Conservation (phyloP, 83 land plant species). For the Diphasiastrum complanatum region DNA sequence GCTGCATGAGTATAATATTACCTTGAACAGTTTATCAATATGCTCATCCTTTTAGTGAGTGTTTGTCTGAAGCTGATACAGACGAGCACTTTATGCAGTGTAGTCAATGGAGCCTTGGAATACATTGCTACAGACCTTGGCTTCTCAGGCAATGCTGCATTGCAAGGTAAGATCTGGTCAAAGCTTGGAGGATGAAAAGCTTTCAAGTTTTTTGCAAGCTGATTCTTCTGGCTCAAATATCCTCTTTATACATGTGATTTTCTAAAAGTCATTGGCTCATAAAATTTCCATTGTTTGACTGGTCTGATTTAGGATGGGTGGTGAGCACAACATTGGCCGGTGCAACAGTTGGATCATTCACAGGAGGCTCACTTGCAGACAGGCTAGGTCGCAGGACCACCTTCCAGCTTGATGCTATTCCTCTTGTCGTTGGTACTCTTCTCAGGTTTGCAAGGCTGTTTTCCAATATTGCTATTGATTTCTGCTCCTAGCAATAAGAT, state of each 20-base stretch:
- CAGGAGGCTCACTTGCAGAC: constrained; percentile 65
- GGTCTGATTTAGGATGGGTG: constrained; percentile 51
- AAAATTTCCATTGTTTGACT: background rate
- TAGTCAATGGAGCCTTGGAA: constrained; percentile 95
- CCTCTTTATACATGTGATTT: no score
- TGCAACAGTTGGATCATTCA: constrained; percentile 66
- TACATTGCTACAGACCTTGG: constrained; percentile 81
- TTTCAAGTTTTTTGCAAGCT: no score
- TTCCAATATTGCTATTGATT: no score
- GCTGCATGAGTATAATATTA: no score
- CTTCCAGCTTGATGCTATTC: constrained; percentile 57
- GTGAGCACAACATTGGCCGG: constrained; percentile 62
- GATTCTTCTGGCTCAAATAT: no score
- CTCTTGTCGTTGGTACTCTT: constrained; percentile 52
- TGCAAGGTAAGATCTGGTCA: constrained; percentile 56
- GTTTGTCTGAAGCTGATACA: background rate
- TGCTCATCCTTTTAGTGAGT: background rate
- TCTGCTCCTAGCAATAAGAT: no score
- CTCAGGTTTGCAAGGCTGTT: constrained; percentile 64
- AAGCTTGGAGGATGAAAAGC: background rate
- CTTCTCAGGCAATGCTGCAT: constrained; percentile 58
- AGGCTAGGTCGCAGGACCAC: constrained; percentile 55
- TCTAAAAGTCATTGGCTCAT: no score
- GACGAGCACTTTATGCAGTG: constrained; percentile 41
- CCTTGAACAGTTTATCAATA: no score